Percentiles rank a stretch among this genome's conserved stretches.
Evolutionary conservation across 345 rosid species (phyloP).

Genomic region (Clarkia xantiana): DNA sequence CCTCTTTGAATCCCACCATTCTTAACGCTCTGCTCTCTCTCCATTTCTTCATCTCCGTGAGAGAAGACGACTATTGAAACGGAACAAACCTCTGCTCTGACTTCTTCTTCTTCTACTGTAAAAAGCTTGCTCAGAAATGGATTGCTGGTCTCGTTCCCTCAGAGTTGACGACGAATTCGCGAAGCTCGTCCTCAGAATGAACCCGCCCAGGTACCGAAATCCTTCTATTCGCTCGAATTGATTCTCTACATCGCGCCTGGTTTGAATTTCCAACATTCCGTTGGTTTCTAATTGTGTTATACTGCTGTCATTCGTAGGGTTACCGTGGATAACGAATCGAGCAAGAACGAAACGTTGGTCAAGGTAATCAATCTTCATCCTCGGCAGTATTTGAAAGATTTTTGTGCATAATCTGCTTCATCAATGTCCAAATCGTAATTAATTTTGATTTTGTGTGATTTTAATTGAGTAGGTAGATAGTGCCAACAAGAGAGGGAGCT

Average conservation of each 20-base stretch:
- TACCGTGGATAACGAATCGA: constrained; percentile 43
- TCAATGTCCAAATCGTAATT: background rate
- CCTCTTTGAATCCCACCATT: constrained; percentile 9
- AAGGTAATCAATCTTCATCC: constrained; percentile 27
- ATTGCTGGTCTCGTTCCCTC: constrained; percentile 44
- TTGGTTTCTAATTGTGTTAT: too few relatives aligned
- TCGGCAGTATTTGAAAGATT: background rate
- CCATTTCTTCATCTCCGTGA: background rate
- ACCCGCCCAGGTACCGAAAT: constrained; percentile 56
- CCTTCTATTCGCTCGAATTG: too few relatives aligned
- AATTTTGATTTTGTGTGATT: background rate
- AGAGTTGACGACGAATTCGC: constrained; percentile 48
- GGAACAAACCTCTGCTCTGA: background rate
- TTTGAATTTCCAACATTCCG: background rate
- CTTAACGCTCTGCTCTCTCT: background rate
- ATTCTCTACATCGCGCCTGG: background rate
- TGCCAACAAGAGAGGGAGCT: constrained; percentile 65
- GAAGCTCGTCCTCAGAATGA: constrained; percentile 64
- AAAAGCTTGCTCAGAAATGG: constrained; percentile 19
- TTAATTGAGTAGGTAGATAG: constrained; percentile 47
- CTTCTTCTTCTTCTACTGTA: background rate
- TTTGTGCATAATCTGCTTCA: background rate
- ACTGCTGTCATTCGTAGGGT: constrained; percentile 25
- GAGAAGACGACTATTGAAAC: too few relatives aligned
- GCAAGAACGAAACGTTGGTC: constrained; percentile 48